A percentile compares a stretch with the other conserved stretches of the same genome.
Evolutionary conservation across 78 protist species (phyloP).

Genomic region (Creolimax fragrantissima): DNA sequence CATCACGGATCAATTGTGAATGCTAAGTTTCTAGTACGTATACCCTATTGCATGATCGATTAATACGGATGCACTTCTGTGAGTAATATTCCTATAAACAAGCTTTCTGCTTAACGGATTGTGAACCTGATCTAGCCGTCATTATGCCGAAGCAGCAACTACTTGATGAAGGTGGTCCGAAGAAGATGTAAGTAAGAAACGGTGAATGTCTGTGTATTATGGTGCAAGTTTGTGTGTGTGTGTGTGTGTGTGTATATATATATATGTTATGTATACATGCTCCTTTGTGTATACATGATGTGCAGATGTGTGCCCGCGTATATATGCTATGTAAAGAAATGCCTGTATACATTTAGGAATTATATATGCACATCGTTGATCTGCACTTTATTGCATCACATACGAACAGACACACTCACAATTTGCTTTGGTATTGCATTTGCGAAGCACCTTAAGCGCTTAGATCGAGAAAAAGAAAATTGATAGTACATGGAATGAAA

Average conservation of each 20-base stretch:
- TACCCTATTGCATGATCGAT: not conserved
- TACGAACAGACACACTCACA: no score
- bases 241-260: not conserved
- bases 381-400: no score
- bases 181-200: not conserved
- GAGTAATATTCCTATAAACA: not conserved
- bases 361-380: no score
- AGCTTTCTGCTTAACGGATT: not conserved
- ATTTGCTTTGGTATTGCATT: no score
- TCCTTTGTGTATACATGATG: no score
- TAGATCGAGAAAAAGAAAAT: no score
- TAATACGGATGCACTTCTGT: not conserved
- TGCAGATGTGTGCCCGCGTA: no score
- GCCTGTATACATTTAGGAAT: no score
- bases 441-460: no score
- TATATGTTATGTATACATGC: no score
- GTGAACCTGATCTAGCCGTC: not conserved
- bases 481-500: no score
- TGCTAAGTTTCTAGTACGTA: not conserved
- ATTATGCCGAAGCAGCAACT: not conserved
- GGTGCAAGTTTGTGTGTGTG: not conserved
- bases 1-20: not conserved
- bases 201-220: not conserved
- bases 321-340: no score
- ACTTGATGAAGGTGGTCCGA: not conserved